Percentiles rank a stretch among this genome's conserved stretches.
phyloP scores from a whole-genome alignment of 306 rosid species.

The Malus domestica region DNA sequence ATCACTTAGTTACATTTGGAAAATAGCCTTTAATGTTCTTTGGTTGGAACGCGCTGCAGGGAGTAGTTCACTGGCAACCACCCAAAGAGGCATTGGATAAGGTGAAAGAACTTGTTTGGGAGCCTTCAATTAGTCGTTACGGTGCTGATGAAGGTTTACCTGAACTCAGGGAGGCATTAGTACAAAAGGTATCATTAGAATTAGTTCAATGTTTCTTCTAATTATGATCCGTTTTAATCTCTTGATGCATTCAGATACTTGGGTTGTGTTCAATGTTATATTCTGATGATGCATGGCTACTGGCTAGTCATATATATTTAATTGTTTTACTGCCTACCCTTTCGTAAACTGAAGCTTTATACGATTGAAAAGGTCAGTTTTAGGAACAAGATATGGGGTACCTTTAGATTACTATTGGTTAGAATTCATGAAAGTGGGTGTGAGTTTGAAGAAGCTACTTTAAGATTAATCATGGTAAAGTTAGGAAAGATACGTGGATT shows the following conservation, averaged over 20 bases:
- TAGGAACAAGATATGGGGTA: background rate
- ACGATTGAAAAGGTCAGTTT: background rate
- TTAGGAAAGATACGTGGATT: background rate
- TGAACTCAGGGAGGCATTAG: slow-evolving; percentile 73
- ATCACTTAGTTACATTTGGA: background rate
- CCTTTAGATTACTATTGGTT: background rate
- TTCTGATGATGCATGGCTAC: background rate
- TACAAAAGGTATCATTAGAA: slow-evolving; percentile 40
- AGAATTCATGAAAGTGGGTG: background rate
- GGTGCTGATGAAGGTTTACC: slow-evolving; percentile 92
- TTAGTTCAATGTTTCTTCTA: background rate
- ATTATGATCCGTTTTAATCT: background rate
- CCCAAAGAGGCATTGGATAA: slow-evolving; percentile 73
- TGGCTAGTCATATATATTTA: background rate
- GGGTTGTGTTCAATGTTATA: background rate
- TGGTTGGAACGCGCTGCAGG: slow-evolving; percentile 41
- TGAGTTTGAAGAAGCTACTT: background rate
- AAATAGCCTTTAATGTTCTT: background rate
- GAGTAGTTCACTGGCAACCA: slow-evolving; percentile 96
- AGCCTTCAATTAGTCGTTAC: slow-evolving; percentile 78
- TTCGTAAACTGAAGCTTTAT: background rate
- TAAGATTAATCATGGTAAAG: background rate
- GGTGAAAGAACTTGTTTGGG: slow-evolving; percentile 73
- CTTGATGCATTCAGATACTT: background rate
- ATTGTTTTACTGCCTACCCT: background rate